These are phyloP conservation scores for Sporothrix dimorphospora DNA, from an alignment of 2,329 filamentous ascomycete genomes.

Conservation along the genomic window DNA sequence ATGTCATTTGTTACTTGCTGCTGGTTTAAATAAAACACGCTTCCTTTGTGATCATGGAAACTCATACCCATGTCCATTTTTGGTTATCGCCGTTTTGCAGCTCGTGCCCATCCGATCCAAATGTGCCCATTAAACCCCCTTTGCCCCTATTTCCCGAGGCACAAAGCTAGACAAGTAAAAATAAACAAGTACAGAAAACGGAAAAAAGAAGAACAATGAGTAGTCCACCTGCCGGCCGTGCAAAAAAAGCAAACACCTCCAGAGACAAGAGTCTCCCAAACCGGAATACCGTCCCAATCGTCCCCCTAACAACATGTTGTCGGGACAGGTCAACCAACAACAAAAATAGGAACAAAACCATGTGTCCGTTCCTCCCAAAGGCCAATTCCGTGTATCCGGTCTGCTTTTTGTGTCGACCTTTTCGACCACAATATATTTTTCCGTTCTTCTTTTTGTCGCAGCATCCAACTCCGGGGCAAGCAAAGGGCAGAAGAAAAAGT, in stretches of 20 bases:
- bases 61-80: conserved; percentile 4
- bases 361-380: background rate
- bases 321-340: background rate
- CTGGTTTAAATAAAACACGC: background rate
- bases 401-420: background rate
- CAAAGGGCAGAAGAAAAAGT: background rate
- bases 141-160: background rate
- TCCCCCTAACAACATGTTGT: background rate
- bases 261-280: background rate
- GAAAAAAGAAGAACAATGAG: background rate
- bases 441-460: background rate
- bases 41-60: background rate
- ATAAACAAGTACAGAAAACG: background rate
- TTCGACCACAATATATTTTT: background rate
- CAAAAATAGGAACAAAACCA: background rate
- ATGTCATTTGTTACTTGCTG: conserved; percentile 9
- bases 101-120: background rate
- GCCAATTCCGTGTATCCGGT: background rate
- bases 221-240: background rate
- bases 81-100: background rate
- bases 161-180: background rate
- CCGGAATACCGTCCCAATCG: background rate
- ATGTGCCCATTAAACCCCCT: background rate
- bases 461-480: background rate
- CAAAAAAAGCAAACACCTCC: background rate